phyloP scores from a whole-genome alignment of 163 green algal species.

The Dunaliella salina region DNA sequence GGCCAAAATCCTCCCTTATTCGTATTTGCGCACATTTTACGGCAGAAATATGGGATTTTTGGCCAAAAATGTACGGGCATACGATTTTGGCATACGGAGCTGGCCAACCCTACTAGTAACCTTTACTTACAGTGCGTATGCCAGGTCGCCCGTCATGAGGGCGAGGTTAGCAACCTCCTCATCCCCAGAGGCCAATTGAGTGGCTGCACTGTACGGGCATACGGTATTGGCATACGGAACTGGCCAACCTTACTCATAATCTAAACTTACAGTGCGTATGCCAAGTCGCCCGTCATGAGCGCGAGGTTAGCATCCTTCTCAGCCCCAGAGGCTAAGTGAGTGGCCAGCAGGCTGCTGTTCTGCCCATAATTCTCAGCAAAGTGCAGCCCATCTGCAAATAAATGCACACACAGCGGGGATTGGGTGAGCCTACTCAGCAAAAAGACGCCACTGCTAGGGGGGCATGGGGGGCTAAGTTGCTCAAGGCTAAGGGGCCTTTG shows the following conservation, averaged over 20 bases:
- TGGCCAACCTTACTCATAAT: too few relatives aligned
- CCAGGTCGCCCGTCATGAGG: constrained; percentile 33
- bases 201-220: too few relatives aligned
- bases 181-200: constrained; percentile 1
- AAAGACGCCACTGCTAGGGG: background rate
- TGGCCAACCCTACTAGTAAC: too few relatives aligned
- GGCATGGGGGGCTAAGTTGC: background rate
- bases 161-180: constrained; percentile 29
- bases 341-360: constrained; percentile 30
- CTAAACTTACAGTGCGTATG: constrained; percentile 29
- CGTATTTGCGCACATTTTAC: too few relatives aligned
- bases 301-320: constrained; percentile 29
- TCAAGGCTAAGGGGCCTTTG: background rate
- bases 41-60: too few relatives aligned
- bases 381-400: constrained; percentile 14
- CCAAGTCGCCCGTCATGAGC: constrained; percentile 34
- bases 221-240: too few relatives aligned
- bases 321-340: background rate
- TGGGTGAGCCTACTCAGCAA: background rate
- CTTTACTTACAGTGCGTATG: constrained; percentile 28
- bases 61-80: too few relatives aligned
- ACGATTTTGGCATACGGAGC: too few relatives aligned
- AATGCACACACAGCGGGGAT: background rate
- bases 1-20: too few relatives aligned
- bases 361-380: constrained; percentile 26